A percentile compares a stretch with the other conserved stretches of the same genome.
Evolutionary conservation across 2,329 filamentous ascomycete genomes (phyloP).

Genomic region (Talaromyces piceae): DNA sequence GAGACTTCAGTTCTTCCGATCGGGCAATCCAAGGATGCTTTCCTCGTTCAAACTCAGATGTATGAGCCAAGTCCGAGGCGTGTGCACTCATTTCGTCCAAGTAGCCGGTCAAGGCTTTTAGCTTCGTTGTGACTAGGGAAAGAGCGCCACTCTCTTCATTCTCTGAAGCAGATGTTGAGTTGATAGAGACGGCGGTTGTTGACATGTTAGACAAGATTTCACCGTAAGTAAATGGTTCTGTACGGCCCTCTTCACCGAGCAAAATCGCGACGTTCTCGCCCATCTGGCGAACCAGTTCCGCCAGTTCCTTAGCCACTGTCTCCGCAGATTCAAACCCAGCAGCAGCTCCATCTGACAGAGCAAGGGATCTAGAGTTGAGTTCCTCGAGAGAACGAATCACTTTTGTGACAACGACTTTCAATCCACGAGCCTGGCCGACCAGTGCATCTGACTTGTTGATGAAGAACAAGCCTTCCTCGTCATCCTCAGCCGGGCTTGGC

Average conservation of each 20-base stretch:
- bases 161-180: conserved; percentile 19
- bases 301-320: conserved; percentile 55
- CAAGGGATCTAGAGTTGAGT: conserved; percentile 65
- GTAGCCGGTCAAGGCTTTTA: conserved; percentile 57
- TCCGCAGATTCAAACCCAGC: conserved; percentile 66
- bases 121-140: conserved; percentile 57
- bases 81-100: conserved; percentile 65
- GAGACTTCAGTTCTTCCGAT: conserved; percentile 71
- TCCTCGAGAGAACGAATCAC: conserved; percentile 70
- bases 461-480: conserved; percentile 63
- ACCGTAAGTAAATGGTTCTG: conserved; percentile 57
- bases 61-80: conserved; percentile 62
- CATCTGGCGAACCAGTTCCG: conserved; percentile 58
- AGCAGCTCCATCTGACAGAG: conserved; percentile 59
- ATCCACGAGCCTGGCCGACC: conserved; percentile 67
- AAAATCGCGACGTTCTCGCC: conserved; percentile 60
- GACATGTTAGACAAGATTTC: conserved; percentile 60
- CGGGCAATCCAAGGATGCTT: conserved; percentile 77
- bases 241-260: conserved; percentile 64
- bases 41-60: conserved; percentile 69
- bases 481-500: conserved; percentile 52
- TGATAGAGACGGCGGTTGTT: conserved; percentile 21
- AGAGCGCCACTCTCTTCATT: conserved; percentile 52
- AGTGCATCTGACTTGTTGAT: conserved; percentile 63
- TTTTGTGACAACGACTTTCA: conserved; percentile 77